Percentiles rank a stretch among this genome's conserved stretches.
Evolutionary conservation across 106 monocot genomes (phyloP).

Genomic region (Triglochin maritima): DNA sequence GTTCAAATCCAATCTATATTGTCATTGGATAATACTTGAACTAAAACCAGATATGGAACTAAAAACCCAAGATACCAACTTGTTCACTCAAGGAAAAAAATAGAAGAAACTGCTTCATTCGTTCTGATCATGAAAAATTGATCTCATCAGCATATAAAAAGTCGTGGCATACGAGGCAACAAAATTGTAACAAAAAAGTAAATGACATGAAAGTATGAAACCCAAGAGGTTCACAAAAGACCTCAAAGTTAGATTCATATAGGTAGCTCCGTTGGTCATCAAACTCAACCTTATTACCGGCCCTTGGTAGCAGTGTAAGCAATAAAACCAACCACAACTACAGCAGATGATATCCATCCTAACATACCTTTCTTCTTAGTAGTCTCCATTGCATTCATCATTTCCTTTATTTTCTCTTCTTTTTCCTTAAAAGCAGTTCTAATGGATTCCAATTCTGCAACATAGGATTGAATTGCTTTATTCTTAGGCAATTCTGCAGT

Average conservation of each 20-base stretch:
- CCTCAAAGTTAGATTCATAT: not conserved
- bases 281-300: not conserved
- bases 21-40: too few species aligned
- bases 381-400: not conserved
- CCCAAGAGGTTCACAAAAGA: not conserved
- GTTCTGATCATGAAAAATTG: too few species aligned
- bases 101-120: too few species aligned
- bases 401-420: not conserved
- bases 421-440: not conserved
- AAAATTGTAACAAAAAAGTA: not conserved
- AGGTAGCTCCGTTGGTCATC: not conserved
- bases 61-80: too few species aligned
- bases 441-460: not conserved
- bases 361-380: slow-evolving; percentile 2
- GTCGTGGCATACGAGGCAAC: too few species aligned
- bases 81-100: too few species aligned
- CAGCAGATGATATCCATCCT: slow-evolving; percentile 7
- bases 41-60: too few species aligned
- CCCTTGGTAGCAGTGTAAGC: slow-evolving; percentile 1
- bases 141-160: too few species aligned
- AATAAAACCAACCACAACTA: not conserved
- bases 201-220: not conserved
- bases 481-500: not conserved
- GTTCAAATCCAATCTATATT: too few species aligned
- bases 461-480: not conserved